phyloP scores from a whole-genome alignment of 139 green algal genomes.

The Chlamydomonas sp. region DNA sequence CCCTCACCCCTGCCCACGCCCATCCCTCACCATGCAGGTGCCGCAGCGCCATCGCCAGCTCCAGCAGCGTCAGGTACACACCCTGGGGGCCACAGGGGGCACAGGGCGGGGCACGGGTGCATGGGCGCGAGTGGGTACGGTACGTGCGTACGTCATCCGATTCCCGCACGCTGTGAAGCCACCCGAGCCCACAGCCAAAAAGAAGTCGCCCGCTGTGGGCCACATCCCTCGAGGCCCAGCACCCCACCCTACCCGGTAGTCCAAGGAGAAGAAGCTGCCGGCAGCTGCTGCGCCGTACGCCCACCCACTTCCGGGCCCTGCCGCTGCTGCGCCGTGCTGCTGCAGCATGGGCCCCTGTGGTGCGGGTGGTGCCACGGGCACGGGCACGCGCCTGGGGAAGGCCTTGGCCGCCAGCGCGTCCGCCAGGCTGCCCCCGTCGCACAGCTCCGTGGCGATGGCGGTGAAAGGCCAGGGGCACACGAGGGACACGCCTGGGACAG shows the following conservation, averaged over 20 bases:
- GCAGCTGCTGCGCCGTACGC: too few species aligned
- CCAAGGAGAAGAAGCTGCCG: too few species aligned
- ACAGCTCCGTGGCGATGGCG: slow-evolving; percentile 18
- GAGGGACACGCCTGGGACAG: neutral
- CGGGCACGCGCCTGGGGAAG: neutral
- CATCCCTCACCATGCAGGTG: slow-evolving; percentile 1
- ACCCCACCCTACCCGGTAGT: too few species aligned
- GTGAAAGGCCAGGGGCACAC: neutral
- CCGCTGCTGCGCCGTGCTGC: neutral
- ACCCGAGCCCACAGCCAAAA: too few species aligned
- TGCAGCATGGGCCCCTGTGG: neutral
- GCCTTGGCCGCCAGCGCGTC: neutral
- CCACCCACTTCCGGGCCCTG: neutral
- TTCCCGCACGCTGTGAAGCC: too few species aligned
- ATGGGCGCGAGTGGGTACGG: neutral
- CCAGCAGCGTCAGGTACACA: slow-evolving; percentile 17
- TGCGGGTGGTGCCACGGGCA: too few species aligned
- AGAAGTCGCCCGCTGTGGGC: too few species aligned
- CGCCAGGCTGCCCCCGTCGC: slow-evolving; percentile 1
- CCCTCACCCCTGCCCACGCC: too few species aligned
- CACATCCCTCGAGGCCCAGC: too few species aligned
- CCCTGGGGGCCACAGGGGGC: neutral
- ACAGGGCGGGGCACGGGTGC: neutral
- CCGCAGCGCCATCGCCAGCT: slow-evolving; percentile 11
- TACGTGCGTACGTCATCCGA: neutral